Evolutionary conservation across 768 basidiomycete species (phyloP), one percentile per base, ranked within the genome.

Genomic region (Lactarius indigo): DNA sequence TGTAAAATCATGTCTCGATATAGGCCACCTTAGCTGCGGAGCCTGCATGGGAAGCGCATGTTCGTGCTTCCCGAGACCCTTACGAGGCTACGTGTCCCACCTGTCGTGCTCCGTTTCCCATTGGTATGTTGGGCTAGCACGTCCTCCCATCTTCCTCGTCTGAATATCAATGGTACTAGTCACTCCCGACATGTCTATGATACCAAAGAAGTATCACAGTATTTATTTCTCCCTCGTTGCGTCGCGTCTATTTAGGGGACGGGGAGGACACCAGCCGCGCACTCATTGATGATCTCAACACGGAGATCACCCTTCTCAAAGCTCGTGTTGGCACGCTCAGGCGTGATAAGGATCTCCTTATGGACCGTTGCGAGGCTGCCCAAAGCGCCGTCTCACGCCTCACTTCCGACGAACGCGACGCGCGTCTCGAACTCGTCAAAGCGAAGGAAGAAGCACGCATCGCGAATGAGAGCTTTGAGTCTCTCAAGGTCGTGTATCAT

Each of bases 11-110:
- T 37, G 37, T 26, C 5, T 59, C 18, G 12, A 4, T 28, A 5
- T 17, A 69, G 70, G 70, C 12, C 70, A 70, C 37, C 55, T 70
- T 20, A 57, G 41, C n/a, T 69, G 70, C 59, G 41, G 33, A 2
- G 20, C 39, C 2, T 66, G 68, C 47, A 59, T 69, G 2, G 55
- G 31, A n/a, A 10, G n/a, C 18, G 0, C 64, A 71, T 26, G 23
- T 62, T 15, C 47, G 55, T 18, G 3, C 28, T 13, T 66, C 64
- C 2, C 10, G 23, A 10, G 6, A 65, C 28, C n/a, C 56, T 15
- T 57, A 50, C 30, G 47, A 54, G 26, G 54, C 69, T 3, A 65
- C 5, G 10, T 71, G 70, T 28, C 68, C 70, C 5, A 64, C 65
- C 20, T 69, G 70, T 52, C 68, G 68, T 1, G 33, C 65, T 13